Evolutionary conservation across 257 asterid genomes (phyloP).

Genomic region (Leonotis leonurus): DNA sequence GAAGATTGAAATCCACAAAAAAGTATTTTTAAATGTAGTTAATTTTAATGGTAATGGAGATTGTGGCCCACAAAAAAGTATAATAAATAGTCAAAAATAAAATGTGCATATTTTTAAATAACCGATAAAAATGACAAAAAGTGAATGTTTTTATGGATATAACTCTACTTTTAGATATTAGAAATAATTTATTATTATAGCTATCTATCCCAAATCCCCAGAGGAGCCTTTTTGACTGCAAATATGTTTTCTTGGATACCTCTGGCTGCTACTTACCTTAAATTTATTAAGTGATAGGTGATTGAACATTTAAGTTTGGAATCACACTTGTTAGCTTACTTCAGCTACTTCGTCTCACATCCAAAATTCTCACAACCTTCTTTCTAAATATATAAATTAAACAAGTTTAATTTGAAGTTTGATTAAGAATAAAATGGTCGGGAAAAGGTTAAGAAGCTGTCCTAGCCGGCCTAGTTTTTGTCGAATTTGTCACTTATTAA

Average conservation of each 20-base stretch:
- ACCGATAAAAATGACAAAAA: no score
- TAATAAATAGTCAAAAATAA: no score
- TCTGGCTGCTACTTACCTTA: no score
- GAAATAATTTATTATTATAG: no score
- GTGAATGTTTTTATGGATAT: no score
- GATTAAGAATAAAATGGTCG: conserved; percentile 7
- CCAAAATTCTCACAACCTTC: not conserved
- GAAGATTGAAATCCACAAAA: no score
- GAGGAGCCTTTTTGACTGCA: not conserved
- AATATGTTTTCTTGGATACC: conserved; percentile 5
- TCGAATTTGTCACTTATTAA: conserved; percentile 29
- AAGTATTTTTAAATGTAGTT: no score
- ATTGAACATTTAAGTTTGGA: conserved; percentile 11
- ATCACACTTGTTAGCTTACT: not conserved
- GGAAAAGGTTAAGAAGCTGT: conserved; percentile 45
- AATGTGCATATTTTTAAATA: no score
- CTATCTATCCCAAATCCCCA: no score
- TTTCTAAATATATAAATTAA: not conserved
- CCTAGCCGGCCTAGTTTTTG: conserved; percentile 68
- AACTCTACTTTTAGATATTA: no score
- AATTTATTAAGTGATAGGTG: not conserved
- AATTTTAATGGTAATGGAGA: no score
- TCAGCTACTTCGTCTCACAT: conserved; percentile 16
- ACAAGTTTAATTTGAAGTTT: not conserved
- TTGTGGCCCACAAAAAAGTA: no score